These are phyloP conservation scores for Phellinidium pouzarii DNA, from an alignment of 1,284 basidiomycete genomes.

Conservation along the genomic window DNA sequence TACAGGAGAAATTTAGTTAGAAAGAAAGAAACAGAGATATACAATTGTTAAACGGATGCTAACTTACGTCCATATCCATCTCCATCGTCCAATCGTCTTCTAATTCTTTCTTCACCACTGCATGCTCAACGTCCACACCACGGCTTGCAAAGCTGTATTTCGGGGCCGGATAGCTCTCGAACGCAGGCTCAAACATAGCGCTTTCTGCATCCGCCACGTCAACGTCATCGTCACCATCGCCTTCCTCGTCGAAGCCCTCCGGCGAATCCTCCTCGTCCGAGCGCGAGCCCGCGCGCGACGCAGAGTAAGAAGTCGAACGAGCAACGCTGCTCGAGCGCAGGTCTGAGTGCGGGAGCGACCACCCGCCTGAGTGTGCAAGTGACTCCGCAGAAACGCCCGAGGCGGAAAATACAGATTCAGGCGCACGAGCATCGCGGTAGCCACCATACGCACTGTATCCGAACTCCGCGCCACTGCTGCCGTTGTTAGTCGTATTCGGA, in stretches of 20 bases:
- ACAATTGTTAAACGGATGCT: conserved; percentile 19
- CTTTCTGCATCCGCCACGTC: conserved; percentile 7
- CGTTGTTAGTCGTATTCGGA: background rate
- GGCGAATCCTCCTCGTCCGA: conserved; percentile 26
- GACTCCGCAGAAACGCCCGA: conserved; percentile 26
- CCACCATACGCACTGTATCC: conserved; percentile 32
- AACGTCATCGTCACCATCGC: conserved; percentile 7
- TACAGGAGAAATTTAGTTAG: background rate
- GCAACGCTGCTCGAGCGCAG: conserved; percentile 31
- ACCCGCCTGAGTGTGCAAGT: conserved; percentile 32
- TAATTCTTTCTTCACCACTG: conserved; percentile 28
- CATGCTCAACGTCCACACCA: conserved; percentile 33
- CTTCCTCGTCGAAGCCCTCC: conserved; percentile 11
- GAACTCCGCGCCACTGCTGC: conserved; percentile 18
- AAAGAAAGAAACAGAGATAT: background rate
- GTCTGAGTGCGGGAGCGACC: conserved; percentile 48
- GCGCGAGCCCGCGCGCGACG: conserved; percentile 32
- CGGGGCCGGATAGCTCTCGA: background rate
- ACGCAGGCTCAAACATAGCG: conserved; percentile 2
- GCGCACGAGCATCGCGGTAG: conserved; percentile 22
- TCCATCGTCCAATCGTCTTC: conserved; percentile 35
- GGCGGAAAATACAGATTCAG: conserved; percentile 25
- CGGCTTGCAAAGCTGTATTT: conserved; percentile 1
- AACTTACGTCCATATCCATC: conserved; percentile 38
- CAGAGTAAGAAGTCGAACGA: conserved; percentile 23